Evolutionary conservation across 371 early-diverging fungal genomes (phyloP).

Genomic region (Parasitella parasitica): DNA sequence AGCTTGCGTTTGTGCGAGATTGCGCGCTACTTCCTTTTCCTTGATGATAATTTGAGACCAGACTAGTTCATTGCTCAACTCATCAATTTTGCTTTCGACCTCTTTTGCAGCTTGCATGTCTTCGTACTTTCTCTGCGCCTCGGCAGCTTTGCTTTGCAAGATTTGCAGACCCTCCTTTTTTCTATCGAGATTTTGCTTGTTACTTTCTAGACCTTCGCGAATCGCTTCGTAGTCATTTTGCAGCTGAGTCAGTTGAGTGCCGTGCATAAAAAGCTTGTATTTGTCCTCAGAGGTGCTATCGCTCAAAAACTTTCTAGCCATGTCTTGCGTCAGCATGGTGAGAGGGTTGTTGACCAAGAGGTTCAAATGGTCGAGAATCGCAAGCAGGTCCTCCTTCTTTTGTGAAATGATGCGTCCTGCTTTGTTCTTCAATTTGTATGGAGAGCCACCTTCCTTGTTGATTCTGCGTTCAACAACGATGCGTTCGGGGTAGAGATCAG

Average conservation of each 20-base stretch:
- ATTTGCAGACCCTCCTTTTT: constrained; percentile 64
- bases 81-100: constrained; percentile 59
- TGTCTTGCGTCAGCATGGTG: constrained; percentile 90
- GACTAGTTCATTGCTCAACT: constrained; percentile 67
- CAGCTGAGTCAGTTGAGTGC: constrained; percentile 83
- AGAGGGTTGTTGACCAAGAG: constrained; percentile 94
- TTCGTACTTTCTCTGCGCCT: constrained; percentile 59
- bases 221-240: constrained; percentile 69
- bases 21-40: constrained; percentile 46
- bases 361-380: constrained; percentile 85
- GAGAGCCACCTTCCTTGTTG: constrained; percentile 62
- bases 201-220: constrained; percentile 66
- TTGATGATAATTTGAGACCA: constrained; percentile 72
- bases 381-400: constrained; percentile 77
- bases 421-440: constrained; percentile 75
- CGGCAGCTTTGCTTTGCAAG: constrained; percentile 57
- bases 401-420: constrained; percentile 65
- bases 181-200: too few species aligned
- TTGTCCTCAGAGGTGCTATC: constrained; percentile 81
- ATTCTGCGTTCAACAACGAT: constrained; percentile 85
- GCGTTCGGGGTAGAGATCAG: constrained; percentile 75
- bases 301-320: constrained; percentile 86
- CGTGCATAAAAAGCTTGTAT: constrained; percentile 86
- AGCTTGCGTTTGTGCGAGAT: constrained; percentile 27
- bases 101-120: constrained; percentile 67